These are phyloP conservation scores for Boletus mariae DNA, from an alignment of 1,284 basidiomycete species.

Conservation along the genomic window DNA sequence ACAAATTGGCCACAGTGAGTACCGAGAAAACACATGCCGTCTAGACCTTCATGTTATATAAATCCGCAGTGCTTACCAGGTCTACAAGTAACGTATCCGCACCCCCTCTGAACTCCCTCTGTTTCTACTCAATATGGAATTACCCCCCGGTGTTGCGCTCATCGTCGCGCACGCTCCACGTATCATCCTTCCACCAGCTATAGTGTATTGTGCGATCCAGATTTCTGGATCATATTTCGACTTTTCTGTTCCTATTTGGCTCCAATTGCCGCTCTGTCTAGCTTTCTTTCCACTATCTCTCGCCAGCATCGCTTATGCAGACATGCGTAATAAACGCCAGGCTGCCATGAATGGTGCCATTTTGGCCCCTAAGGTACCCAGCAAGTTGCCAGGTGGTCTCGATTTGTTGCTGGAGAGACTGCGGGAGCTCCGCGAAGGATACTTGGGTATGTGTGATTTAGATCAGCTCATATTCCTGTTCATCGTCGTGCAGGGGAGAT, in stretches of 20 bases:
- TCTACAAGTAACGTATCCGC: not conserved
- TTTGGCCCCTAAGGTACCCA: slow-evolving; percentile 30
- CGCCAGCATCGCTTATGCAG: slow-evolving; percentile 16
- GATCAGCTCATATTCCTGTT: not conserved
- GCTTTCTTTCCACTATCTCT: slow-evolving; percentile 30
- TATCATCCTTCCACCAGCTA: slow-evolving; percentile 18
- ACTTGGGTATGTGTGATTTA: slow-evolving; percentile 31
- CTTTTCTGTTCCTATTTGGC: slow-evolving; percentile 15
- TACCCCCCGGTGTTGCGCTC: slow-evolving; percentile 30
- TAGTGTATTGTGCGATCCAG: slow-evolving; percentile 13
- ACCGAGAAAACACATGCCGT: slow-evolving; percentile 7
- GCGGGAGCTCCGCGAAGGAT: slow-evolving; percentile 28
- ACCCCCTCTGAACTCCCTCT: not conserved
- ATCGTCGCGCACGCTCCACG: slow-evolving; percentile 19
- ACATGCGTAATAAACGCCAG: slow-evolving; percentile 25
- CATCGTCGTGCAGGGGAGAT: slow-evolving; percentile 27
- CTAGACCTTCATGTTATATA: slow-evolving; percentile 9
- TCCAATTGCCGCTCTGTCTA: slow-evolving; percentile 17
- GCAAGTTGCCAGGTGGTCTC: slow-evolving; percentile 34
- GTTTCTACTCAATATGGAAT: slow-evolving; percentile 9
- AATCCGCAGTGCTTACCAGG: not conserved
- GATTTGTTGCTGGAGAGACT: slow-evolving; percentile 24
- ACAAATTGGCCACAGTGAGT: not conserved
- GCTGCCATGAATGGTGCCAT: slow-evolving; percentile 35
- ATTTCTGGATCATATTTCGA: slow-evolving; percentile 4